Evolutionary conservation across 1,284 basidiomycete species (phyloP).

Genomic region (Ceratobasidium sp.): DNA sequence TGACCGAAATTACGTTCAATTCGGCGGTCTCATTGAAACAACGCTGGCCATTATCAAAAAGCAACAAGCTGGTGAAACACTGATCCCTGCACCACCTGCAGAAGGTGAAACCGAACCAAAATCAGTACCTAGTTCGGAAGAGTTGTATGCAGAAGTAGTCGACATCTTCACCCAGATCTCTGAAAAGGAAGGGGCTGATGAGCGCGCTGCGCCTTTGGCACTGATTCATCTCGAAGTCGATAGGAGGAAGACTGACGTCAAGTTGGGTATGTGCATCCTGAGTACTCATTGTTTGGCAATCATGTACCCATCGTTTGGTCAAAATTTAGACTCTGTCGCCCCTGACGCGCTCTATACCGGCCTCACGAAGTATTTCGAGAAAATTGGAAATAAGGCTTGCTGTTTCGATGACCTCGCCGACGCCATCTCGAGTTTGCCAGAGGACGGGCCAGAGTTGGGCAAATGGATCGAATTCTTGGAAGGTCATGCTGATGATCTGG

Average conservation of each 20-base stretch:
- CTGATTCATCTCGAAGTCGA: slow-evolving; percentile 73
- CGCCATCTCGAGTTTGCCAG: slow-evolving; percentile 49
- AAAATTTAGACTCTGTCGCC: slow-evolving; percentile 14
- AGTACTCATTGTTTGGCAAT: slow-evolving; percentile 41
- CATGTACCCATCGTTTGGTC: slow-evolving; percentile 41
- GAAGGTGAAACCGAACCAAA: slow-evolving; percentile 52
- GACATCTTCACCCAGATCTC: slow-evolving; percentile 63
- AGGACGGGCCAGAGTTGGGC: slow-evolving; percentile 51
- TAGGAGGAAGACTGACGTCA: slow-evolving; percentile 49
- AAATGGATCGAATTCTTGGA: slow-evolving; percentile 42
- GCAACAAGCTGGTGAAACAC: slow-evolving; percentile 41
- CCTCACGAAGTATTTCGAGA: slow-evolving; percentile 65
- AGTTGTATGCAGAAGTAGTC: slow-evolving; percentile 56
- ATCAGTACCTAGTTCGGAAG: slow-evolving; percentile 43
- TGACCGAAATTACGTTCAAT: slow-evolving; percentile 85
- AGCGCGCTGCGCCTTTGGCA: slow-evolving; percentile 73
- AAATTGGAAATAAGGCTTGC: slow-evolving; percentile 78
- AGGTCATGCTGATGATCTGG: slow-evolving; percentile 28
- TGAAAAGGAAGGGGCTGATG: slow-evolving; percentile 66
- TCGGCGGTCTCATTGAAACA: slow-evolving; percentile 71
- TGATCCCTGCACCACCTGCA: slow-evolving; percentile 43
- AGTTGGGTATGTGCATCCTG: slow-evolving; percentile 27
- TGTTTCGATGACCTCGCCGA: slow-evolving; percentile 80
- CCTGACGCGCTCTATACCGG: slow-evolving; percentile 31
- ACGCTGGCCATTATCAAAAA: slow-evolving; percentile 54